Evolutionary conservation across 2,329 filamentous ascomycete species (phyloP).

Genomic region (Moelleriella libera): DNA sequence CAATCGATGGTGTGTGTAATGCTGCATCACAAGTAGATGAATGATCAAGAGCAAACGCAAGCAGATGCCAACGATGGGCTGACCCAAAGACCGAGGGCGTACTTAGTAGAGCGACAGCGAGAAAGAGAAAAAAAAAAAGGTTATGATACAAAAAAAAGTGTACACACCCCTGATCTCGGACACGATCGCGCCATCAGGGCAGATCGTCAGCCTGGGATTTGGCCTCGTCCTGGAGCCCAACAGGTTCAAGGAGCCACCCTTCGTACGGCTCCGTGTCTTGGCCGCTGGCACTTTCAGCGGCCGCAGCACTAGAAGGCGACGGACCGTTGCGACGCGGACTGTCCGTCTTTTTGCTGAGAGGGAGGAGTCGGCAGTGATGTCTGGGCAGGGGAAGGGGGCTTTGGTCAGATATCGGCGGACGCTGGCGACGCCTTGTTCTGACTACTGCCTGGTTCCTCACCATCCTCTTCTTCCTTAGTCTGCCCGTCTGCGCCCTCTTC

Average conservation of each 20-base stretch:
- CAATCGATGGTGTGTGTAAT: no score
- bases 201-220: conserved; percentile 18
- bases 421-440: conserved; percentile 4
- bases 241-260: conserved; percentile 22
- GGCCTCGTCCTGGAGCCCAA: conserved; percentile 17
- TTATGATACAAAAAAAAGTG: background rate
- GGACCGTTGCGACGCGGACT: conserved; percentile 18
- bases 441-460: background rate
- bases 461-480: background rate
- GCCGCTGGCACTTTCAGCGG: conserved; percentile 16
- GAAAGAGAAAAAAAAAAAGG: no score
- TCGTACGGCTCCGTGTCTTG: conserved; percentile 20
- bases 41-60: no score
- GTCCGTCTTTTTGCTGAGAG: conserved; percentile 17
- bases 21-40: no score
- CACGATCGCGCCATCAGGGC: conserved; percentile 8
- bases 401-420: conserved; percentile 4
- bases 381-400: conserved; percentile 23
- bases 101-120: no score
- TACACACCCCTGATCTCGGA: background rate
- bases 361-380: conserved; percentile 21
- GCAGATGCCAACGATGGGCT: no score
- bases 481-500: background rate
- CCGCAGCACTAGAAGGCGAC: conserved; percentile 14
- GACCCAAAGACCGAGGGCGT: no score